Evolutionary conservation across 768 basidiomycete genomes (phyloP), one percentile per base, ranked within the genome.

Genomic region (Pulveroboletus sp.): DNA sequence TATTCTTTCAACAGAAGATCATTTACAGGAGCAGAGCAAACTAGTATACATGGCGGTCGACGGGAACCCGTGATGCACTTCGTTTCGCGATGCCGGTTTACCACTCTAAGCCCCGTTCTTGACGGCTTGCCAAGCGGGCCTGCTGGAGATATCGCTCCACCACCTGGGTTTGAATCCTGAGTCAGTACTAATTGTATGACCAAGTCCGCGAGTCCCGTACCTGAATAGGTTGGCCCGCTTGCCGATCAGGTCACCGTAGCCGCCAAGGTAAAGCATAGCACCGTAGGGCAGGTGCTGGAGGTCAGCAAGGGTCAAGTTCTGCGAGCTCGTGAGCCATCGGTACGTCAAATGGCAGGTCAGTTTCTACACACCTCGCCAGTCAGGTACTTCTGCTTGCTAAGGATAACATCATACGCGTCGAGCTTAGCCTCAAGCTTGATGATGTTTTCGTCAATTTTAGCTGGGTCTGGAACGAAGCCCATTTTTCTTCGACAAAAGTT

Each of bases 241-340:
- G 12, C 41, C 24, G 31, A 66, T 54, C 18, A 79, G 52, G 11
- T 71, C 50, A 9, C 67, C 56, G 37, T 56, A 50, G 0, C 71
- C 72, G 1, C 54, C 51, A 1, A 8, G 12, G 17, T 37, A 48
- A 21, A 75, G 55, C 40, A 61, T 21, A 15, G 39, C 43, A 15
- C 73, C 77, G 42, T 74, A 76, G 0, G 81, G 74, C 30, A 84
- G 59, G 60, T 83, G 81, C 63, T 75, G 76, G 9, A 85, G 69
- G 58, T 85, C 83, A 4, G 77, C 80, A 1, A 84, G 67, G 7
- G 79, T 81, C 43, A 85, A 17, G 27, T 65, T 3, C 63, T 76
- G 50, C n/a, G 18, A 39, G 21, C 3, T 10, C 24, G 31, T 62
- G 30, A 57, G 51, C 24, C 6, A 43, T 37, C 24, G 2, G 2